Conservation (phyloP, 1,284 basidiomycete species). For the Cryptococcus sp. region DNA sequence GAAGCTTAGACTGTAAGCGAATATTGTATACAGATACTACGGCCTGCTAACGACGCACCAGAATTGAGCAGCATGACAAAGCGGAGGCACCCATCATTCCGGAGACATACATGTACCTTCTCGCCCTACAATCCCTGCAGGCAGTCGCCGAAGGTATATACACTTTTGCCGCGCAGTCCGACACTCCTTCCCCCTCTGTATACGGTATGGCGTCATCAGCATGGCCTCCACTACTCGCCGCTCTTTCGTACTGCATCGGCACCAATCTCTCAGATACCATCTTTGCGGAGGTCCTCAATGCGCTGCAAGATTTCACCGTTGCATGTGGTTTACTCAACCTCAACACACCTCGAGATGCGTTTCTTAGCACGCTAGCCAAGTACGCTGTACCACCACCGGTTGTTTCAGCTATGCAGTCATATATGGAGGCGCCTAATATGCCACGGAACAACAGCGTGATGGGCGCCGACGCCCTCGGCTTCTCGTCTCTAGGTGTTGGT, state of each 20-base stretch:
- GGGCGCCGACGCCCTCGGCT: constrained; percentile 70
- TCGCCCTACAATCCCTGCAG: constrained; percentile 84
- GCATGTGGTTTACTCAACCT: constrained; percentile 86
- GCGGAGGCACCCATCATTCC: constrained; percentile 89
- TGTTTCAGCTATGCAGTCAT: constrained; percentile 76
- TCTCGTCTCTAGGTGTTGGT: constrained; percentile 43
- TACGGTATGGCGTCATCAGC: constrained; percentile 78
- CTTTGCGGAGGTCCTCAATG: constrained; percentile 70
- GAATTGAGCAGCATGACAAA: constrained; percentile 95
- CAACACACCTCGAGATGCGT: constrained; percentile 84
- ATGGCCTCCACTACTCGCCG: constrained; percentile 87
- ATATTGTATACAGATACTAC: constrained; percentile 6
- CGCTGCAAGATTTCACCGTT: constrained; percentile 80
- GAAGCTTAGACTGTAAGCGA: constrained; percentile 77
- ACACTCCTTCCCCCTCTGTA: constrained; percentile 67
- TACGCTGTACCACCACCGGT: constrained; percentile 85
- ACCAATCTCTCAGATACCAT: constrained; percentile 75
- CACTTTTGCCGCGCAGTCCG: constrained; percentile 56
- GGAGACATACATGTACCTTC: constrained; percentile 87
- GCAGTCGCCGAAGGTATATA: constrained; percentile 87
- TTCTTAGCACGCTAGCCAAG: constrained; percentile 81
- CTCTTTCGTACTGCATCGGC: constrained; percentile 81
- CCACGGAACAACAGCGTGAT: constrained; percentile 55
- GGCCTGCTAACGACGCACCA: constrained; percentile 44
- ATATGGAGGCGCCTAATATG: constrained; percentile 56